Percentiles rank a stretch among this genome's conserved stretches.
phyloP scores from a whole-genome alignment of 306 rosid genomes.

The Prunus fruticosa region DNA sequence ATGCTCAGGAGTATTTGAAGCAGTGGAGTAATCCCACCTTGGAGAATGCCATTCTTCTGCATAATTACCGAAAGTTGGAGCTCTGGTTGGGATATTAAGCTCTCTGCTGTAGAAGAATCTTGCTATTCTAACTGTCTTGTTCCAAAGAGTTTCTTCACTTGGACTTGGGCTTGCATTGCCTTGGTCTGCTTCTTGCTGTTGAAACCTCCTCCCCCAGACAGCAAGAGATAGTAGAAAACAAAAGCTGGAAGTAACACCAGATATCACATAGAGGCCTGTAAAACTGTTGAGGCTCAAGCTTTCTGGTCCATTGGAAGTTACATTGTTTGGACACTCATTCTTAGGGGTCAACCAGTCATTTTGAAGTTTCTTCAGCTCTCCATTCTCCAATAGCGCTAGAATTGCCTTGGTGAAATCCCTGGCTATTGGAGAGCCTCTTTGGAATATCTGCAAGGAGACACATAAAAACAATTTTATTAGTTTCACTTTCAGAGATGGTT shows the following conservation, averaged over 20 bases:
- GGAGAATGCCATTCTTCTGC: background rate
- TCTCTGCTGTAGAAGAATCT: background rate
- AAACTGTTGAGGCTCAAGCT: constrained; percentile 46
- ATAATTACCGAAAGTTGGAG: constrained; percentile 16
- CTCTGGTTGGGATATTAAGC: constrained; percentile 26
- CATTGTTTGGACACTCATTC: constrained; percentile 20
- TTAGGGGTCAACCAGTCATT: constrained; percentile 35
- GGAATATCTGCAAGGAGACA: constrained; percentile 41
- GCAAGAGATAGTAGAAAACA: constrained; percentile 38
- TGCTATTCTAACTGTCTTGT: background rate
- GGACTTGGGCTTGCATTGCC: background rate
- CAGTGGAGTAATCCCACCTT: background rate
- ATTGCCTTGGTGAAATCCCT: constrained; percentile 53
- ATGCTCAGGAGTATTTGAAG: background rate
- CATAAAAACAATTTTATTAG: background rate
- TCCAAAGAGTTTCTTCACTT: background rate
- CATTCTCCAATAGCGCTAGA: constrained; percentile 35
- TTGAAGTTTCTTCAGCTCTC: constrained; percentile 36
- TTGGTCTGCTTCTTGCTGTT: background rate
- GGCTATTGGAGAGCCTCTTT: constrained; percentile 57
- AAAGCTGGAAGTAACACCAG: constrained; percentile 43
- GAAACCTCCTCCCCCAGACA: background rate
- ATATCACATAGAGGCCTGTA: constrained; percentile 45
- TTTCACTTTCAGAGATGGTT: background rate
- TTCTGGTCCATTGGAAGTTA: constrained; percentile 10